These are phyloP conservation scores for Cymbopogon flexuosus DNA, from an alignment of 202 grass and related monocot genomes.

Conservation along the genomic window DNA sequence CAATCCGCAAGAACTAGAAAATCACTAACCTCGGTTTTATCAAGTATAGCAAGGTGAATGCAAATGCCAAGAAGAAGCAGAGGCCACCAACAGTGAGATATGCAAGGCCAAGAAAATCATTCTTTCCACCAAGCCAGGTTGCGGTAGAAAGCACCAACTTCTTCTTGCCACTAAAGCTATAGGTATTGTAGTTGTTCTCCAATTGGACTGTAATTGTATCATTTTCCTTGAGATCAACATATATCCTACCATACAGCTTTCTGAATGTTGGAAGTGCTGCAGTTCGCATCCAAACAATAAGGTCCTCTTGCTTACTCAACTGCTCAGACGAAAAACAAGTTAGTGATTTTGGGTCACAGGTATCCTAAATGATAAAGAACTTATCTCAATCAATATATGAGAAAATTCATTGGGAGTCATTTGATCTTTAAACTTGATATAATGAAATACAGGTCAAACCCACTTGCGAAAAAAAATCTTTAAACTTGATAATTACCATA, in stretches of 20 bases:
- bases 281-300: conserved; percentile 99
- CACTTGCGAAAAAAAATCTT: neutral
- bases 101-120: conserved; percentile 88
- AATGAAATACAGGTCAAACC: too few species aligned
- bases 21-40: conserved; percentile 82
- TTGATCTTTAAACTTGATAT: conserved; percentile 1
- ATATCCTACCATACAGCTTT: conserved; percentile 87
- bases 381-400: neutral
- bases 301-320: conserved; percentile 87
- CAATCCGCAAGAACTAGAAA: neutral
- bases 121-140: conserved; percentile 94
- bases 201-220: conserved; percentile 69
- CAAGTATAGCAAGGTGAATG: conserved; percentile 85
- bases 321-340: conserved; percentile 28
- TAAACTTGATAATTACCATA: neutral
- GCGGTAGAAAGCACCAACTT: conserved; percentile 89
- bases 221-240: conserved; percentile 65
- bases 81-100: conserved; percentile 83
- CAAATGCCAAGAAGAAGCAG: conserved; percentile 73
- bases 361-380: neutral
- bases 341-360: conserved; percentile 5
- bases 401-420: neutral
- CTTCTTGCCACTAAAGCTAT: conserved; percentile 85
- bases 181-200: conserved; percentile 87
- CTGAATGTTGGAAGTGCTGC: conserved; percentile 94